These are phyloP conservation scores for Mycena capillaripes DNA, from an alignment of 768 basidiomycete species.

Conservation along the genomic window DNA sequence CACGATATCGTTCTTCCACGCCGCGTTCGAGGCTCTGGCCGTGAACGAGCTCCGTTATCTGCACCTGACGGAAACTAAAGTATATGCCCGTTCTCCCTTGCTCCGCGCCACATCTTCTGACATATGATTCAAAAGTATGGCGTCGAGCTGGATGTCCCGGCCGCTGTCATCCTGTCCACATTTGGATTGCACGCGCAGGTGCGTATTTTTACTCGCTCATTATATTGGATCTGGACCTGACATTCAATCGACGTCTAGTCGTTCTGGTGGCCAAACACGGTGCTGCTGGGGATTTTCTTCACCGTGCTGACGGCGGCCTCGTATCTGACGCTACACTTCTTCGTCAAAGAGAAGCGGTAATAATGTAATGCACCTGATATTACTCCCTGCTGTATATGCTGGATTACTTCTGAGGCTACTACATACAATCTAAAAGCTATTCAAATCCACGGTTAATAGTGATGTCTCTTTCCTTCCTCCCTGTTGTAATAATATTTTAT, in stretches of 20 bases:
- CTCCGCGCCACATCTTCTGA: constrained; percentile 6
- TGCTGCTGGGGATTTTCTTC: constrained; percentile 89
- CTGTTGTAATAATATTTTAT: constrained; percentile 6
- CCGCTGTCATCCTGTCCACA: constrained; percentile 93
- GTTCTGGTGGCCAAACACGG: constrained; percentile 99
- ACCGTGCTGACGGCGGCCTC: constrained; percentile 81
- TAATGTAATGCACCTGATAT: constrained; percentile 2
- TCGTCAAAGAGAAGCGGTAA: constrained; percentile 84
- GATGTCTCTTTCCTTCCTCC: neutral
- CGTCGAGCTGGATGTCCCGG: constrained; percentile 95
- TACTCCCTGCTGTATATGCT: constrained; percentile 1
- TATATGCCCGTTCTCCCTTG: constrained; percentile 48
- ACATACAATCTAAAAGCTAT: neutral
- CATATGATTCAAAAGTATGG: constrained; percentile 75
- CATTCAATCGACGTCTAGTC: constrained; percentile 57
- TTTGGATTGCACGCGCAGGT: constrained; percentile 94
- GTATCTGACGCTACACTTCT: constrained; percentile 87
- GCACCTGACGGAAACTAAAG: constrained; percentile 92
- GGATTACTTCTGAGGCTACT: neutral
- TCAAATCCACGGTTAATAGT: constrained; percentile 24
- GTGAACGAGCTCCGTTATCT: constrained; percentile 97
- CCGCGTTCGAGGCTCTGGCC: constrained; percentile 96
- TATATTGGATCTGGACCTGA: too few species aligned
- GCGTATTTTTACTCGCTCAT: constrained; percentile 36
- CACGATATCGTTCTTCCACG: constrained; percentile 97